These are phyloP conservation scores for Sordariomycetes sp. DNA, from an alignment of 2,329 filamentous ascomycete genomes.

Conservation along the genomic window DNA sequence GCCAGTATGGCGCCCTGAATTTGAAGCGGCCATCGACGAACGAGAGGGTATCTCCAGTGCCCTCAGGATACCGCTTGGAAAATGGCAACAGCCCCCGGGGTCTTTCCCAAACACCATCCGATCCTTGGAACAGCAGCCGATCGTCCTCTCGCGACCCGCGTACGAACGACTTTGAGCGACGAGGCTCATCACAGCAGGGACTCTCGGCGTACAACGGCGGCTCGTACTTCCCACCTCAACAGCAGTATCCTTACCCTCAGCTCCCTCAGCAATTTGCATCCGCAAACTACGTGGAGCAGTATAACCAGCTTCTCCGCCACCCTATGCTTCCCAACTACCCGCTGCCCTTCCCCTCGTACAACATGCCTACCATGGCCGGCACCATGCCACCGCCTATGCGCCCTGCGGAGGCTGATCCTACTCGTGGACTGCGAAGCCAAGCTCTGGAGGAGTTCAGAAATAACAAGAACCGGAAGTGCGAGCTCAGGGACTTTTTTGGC, in stretches of 20 bases:
- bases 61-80: slow-evolving; percentile 19
- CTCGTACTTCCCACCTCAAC: slow-evolving; percentile 21
- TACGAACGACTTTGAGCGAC: slow-evolving; percentile 27
- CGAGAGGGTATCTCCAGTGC: slow-evolving; percentile 27
- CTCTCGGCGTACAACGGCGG: slow-evolving; percentile 12
- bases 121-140: slow-evolving; percentile 27
- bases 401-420: slow-evolving; percentile 47
- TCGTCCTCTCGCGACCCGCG: slow-evolving; percentile 21
- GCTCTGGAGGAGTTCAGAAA: slow-evolving; percentile 76
- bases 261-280: slow-evolving; percentile 23
- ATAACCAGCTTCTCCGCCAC: slow-evolving; percentile 23
- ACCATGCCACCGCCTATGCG: slow-evolving; percentile 20
- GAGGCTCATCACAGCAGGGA: slow-evolving; percentile 18
- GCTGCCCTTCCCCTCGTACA: slow-evolving; percentile 19
- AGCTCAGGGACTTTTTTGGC: slow-evolving; percentile 81
- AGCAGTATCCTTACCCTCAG: slow-evolving; percentile 16
- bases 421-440: slow-evolving; percentile 56
- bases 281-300: slow-evolving; percentile 24
- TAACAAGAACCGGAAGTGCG: slow-evolving; percentile 65
- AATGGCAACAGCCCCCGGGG: slow-evolving; percentile 13
- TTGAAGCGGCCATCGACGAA: slow-evolving; percentile 26
- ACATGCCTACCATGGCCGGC: slow-evolving; percentile 21
- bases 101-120: slow-evolving; percentile 18
- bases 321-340: slow-evolving; percentile 20
- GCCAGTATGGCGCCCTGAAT: slow-evolving; percentile 15